These are phyloP conservation scores for Cutaneotrichosporon sp. DNA, from an alignment of 1,284 basidiomycete genomes.

Conservation along the genomic window DNA sequence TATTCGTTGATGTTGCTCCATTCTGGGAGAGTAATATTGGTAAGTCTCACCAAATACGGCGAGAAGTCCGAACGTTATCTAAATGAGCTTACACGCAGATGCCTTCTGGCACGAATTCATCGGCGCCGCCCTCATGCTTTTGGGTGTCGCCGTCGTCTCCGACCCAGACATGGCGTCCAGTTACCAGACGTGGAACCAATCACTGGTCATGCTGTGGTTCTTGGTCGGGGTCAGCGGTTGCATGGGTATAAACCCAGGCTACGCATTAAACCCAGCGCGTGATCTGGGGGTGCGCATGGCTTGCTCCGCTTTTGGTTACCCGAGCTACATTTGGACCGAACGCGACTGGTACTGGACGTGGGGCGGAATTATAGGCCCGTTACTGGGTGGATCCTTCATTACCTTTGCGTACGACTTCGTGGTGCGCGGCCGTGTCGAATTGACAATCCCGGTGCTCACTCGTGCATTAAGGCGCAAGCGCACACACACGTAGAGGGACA, in stretches of 20 bases:
- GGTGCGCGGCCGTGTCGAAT: not conserved
- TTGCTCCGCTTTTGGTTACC: conserved; percentile 25
- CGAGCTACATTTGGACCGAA: conserved; percentile 19
- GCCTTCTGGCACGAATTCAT: conserved; percentile 8
- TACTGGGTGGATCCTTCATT: not conserved
- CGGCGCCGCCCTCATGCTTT: conserved; percentile 1
- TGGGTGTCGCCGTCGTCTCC: conserved; percentile 5
- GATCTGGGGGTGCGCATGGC: conserved; percentile 34
- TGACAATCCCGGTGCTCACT: not conserved
- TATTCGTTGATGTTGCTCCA: not conserved
- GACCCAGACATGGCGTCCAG: not conserved
- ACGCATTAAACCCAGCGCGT: conserved; percentile 33
- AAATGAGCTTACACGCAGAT: not conserved
- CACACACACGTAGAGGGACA: too few relatives aligned
- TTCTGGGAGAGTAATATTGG: not conserved
- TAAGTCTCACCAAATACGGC: too few relatives aligned
- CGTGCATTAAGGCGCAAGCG: too few relatives aligned
- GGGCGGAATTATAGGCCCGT: conserved; percentile 2
- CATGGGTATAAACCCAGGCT: conserved; percentile 18
- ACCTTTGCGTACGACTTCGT: conserved; percentile 2
- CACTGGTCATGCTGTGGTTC: conserved; percentile 1
- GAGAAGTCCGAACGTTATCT: too few relatives aligned
- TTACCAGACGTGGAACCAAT: conserved; percentile 2
- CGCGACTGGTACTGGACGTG: conserved; percentile 22
- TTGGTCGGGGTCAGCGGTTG: conserved; percentile 6